phyloP scores from a whole-genome alignment of 768 basidiomycete genomes.

The Tylopilus cervinicoccineus region DNA sequence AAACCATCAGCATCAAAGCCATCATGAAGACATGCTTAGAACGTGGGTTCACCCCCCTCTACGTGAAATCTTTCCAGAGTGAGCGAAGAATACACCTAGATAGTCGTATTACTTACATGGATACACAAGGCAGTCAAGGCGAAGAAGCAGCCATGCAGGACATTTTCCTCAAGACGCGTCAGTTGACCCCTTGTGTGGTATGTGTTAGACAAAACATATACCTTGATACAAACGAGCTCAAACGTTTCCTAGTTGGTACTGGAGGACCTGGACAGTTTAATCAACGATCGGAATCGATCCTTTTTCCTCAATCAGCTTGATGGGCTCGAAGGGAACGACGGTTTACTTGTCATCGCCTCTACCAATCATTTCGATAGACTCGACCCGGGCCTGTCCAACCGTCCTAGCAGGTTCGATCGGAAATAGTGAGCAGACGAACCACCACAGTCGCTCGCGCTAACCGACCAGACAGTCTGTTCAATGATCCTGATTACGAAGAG shows the following conservation, averaged over 20 bases:
- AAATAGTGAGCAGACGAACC: slow-evolving; percentile 59
- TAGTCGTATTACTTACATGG: slow-evolving; percentile 4
- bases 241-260: slow-evolving; percentile 32
- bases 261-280: slow-evolving; percentile 75
- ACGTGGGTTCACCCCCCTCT: slow-evolving; percentile 63
- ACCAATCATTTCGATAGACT: slow-evolving; percentile 84
- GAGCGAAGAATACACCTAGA: slow-evolving; percentile 15
- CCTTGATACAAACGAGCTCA: neutral
- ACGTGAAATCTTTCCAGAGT: slow-evolving; percentile 81
- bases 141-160: slow-evolving; percentile 64
- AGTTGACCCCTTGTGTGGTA: slow-evolving; percentile 61
- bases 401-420: slow-evolving; percentile 83
- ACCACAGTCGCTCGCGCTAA: neutral
- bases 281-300: slow-evolving; percentile 73
- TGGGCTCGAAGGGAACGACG: slow-evolving; percentile 76
- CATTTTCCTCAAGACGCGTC: slow-evolving; percentile 72
- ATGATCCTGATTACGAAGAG: slow-evolving; percentile 63
- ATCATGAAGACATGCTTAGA: slow-evolving; percentile 73
- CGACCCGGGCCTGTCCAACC: slow-evolving; percentile 69
- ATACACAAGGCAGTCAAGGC: slow-evolving; percentile 45
- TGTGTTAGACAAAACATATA: slow-evolving; percentile 38
- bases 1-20: slow-evolving; percentile 77
- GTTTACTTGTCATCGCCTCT: slow-evolving; percentile 70
- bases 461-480: slow-evolving; percentile 51
- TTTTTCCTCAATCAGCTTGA: slow-evolving; percentile 90